Conservation (phyloP, 306 rosid species). For the Dryas alaskensis region DNA sequence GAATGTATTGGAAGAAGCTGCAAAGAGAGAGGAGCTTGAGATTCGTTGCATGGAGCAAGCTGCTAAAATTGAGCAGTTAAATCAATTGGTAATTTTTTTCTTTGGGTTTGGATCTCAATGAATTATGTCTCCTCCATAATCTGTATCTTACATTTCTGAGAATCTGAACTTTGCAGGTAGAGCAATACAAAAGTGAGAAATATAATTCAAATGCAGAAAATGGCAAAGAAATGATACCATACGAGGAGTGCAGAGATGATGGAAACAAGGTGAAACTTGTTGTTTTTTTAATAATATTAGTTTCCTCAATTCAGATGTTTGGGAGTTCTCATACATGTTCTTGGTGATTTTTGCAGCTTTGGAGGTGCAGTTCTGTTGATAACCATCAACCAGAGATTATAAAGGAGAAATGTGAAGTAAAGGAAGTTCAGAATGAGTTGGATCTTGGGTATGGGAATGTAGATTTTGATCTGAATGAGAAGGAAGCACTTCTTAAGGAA, state of each 20-base stretch:
- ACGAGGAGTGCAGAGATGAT: constrained; percentile 34
- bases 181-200: constrained; percentile 49
- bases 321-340: constrained; percentile 28
- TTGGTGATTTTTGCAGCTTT: constrained; percentile 39
- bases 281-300: neutral
- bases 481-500: constrained; percentile 86
- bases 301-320: constrained; percentile 16
- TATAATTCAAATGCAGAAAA: constrained; percentile 27
- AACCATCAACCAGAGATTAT: constrained; percentile 32
- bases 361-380: constrained; percentile 27
- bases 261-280: constrained; percentile 29
- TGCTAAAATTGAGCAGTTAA: constrained; percentile 59
- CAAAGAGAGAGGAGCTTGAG: constrained; percentile 61
- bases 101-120: constrained; percentile 13
- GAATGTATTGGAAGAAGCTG: constrained; percentile 29
- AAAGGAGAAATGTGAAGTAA: constrained; percentile 67
- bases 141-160: constrained; percentile 19
- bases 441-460: constrained; percentile 28
- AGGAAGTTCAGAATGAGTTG: constrained; percentile 58
- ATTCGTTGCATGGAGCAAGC: constrained; percentile 67
- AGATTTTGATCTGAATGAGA: constrained; percentile 60
- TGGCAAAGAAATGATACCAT: constrained; percentile 37
- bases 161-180: constrained; percentile 41
- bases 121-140: constrained; percentile 10
- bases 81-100: constrained; percentile 51